phyloP scores from a whole-genome alignment of 2,329 filamentous ascomycete species.

The Exophiala oligosperma region DNA sequence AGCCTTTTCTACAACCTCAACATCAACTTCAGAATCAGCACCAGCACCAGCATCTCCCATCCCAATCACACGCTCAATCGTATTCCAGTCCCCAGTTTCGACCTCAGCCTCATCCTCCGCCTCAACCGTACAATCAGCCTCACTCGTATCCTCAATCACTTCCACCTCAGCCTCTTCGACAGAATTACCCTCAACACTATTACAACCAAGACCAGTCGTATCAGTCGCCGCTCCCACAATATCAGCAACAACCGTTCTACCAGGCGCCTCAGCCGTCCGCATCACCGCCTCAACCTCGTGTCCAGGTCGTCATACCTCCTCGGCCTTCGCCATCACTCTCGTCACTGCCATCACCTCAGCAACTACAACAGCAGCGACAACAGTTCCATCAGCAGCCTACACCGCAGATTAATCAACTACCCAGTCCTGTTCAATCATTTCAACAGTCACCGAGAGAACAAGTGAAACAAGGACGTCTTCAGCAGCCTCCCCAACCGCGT shows the following conservation, averaged over 20 bases:
- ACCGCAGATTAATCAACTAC: constrained; percentile 1
- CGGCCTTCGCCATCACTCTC: constrained; percentile 26
- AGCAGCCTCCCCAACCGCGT: too few species aligned
- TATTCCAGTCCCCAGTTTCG: constrained; percentile 3
- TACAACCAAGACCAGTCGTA: constrained; percentile 39
- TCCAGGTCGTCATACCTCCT: constrained; percentile 6
- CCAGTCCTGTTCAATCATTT: not conserved
- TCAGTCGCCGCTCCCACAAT: constrained; percentile 2
- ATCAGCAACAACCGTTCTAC: constrained; percentile 4
- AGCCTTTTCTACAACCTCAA: constrained; percentile 1
- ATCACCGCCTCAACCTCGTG: not conserved
- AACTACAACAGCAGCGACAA: constrained; percentile 3
- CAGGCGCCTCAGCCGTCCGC: not conserved
- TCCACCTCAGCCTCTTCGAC: constrained; percentile 3
- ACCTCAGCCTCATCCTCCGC: constrained; percentile 1
- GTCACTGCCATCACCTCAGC: constrained; percentile 27
- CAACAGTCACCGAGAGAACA: constrained; percentile 29
- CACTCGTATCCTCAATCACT: constrained; percentile 1
- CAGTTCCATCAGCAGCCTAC: not conserved
- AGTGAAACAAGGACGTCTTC: not conserved
- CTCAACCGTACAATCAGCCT: constrained; percentile 3
- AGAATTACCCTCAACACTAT: constrained; percentile 39
- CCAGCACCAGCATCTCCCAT: not conserved
- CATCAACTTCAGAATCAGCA: not conserved
- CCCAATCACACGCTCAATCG: not conserved